Conservation (phyloP, 176 grass and related monocot species). For the Zoysia pacifica region DNA sequence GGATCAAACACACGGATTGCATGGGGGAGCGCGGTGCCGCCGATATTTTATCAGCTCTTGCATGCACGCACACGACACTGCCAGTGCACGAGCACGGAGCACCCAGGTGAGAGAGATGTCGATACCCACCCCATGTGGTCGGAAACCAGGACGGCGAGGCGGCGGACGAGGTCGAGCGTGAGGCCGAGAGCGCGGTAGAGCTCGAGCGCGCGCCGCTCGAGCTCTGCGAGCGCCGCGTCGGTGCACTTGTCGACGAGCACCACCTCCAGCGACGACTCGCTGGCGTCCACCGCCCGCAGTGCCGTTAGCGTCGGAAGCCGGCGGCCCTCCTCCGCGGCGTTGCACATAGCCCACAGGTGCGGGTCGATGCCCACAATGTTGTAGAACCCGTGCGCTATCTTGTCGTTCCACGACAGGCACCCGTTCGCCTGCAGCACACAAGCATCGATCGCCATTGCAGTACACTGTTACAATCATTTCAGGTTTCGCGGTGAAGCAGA, state of each 20-base stretch:
- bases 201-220: slow-evolving; percentile 63
- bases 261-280: slow-evolving; percentile 79
- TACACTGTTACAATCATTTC: neutral
- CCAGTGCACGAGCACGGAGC: no score
- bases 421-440: slow-evolving; percentile 65
- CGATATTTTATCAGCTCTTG: slow-evolving; percentile 2
- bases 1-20: neutral
- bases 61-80: neutral
- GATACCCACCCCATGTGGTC: slow-evolving; percentile 72
- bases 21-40: neutral
- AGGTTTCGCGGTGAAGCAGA: neutral
- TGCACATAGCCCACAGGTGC: slow-evolving; percentile 90
- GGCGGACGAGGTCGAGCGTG: slow-evolving; percentile 59
- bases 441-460: slow-evolving; percentile 13
- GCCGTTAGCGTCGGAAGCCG: slow-evolving; percentile 73
- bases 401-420: slow-evolving; percentile 80
- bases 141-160: slow-evolving; percentile 82
- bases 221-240: slow-evolving; percentile 59
- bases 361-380: slow-evolving; percentile 93
- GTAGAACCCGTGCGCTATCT: slow-evolving; percentile 81
- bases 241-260: slow-evolving; percentile 67
- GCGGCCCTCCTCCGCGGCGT: slow-evolving; percentile 62
- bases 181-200: slow-evolving; percentile 49
- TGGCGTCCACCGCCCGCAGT: slow-evolving; percentile 60
- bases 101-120: neutral